Evolutionary conservation across 768 basidiomycete genomes (phyloP).

Genomic region (Pilatotrama ljubarskyi): DNA sequence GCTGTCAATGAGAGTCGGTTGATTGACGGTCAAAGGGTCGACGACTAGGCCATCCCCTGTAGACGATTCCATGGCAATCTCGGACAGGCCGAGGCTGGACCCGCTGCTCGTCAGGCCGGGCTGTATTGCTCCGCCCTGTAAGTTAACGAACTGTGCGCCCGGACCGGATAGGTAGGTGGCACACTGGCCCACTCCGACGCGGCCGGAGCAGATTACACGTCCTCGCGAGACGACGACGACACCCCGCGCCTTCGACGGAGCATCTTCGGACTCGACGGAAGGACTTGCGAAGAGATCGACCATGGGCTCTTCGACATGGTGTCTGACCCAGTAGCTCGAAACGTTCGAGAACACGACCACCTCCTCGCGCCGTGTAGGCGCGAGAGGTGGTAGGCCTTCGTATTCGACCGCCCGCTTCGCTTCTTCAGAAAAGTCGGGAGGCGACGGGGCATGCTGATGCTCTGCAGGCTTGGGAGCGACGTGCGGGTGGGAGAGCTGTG

Average conservation of each 20-base stretch:
- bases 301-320: constrained; percentile 13
- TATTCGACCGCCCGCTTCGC: constrained; percentile 54
- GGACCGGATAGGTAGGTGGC: constrained; percentile 4
- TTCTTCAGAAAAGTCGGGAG: constrained; percentile 64
- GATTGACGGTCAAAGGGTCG: constrained; percentile 43
- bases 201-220: constrained; percentile 48
- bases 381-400: constrained; percentile 71
- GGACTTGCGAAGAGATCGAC: constrained; percentile 12
- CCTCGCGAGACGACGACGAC: constrained; percentile 56
- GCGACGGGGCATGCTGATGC: constrained; percentile 51
- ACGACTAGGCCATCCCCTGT: constrained; percentile 63
- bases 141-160: constrained; percentile 42
- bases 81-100: constrained; percentile 57
- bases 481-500: constrained; percentile 50
- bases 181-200: constrained; percentile 20
- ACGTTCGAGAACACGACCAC: constrained; percentile 57
- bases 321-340: constrained; percentile 36
- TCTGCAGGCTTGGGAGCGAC: constrained; percentile 43
- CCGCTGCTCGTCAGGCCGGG: constrained; percentile 70
- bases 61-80: constrained; percentile 58
- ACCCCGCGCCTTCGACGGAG: constrained; percentile 7
- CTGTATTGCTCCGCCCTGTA: constrained; percentile 61
- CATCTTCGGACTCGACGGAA: not conserved
- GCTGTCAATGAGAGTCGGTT: constrained; percentile 45
- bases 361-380: constrained; percentile 35